Conservation (phyloP, 2,329 filamentous ascomycete species). For the Aspergillus tubingensis region DNA sequence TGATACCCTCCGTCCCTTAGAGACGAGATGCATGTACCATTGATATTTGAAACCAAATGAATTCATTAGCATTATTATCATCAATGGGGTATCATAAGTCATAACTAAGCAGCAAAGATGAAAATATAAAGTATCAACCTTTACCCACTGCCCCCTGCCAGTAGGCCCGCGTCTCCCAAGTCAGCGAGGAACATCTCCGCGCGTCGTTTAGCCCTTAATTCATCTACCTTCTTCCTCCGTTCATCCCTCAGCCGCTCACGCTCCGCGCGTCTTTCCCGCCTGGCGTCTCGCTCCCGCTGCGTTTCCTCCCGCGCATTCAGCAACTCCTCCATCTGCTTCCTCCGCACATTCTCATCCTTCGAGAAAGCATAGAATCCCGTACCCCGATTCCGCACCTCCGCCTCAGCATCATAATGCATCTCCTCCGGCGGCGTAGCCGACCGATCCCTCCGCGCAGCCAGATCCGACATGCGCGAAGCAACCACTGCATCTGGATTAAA, state of each 20-base stretch:
- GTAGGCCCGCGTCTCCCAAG: constrained; percentile 41
- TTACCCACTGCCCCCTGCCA: not conserved
- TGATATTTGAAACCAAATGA: not conserved
- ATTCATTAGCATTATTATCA: constrained; percentile 5
- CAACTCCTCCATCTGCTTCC: constrained; percentile 75
- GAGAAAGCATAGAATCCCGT: constrained; percentile 92
- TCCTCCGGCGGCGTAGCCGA: constrained; percentile 77
- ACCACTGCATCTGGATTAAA: constrained; percentile 73
- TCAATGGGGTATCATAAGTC: constrained; percentile 15
- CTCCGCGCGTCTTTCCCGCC: constrained; percentile 59
- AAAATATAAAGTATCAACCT: not conserved
- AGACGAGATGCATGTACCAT: not conserved
- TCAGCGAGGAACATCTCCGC: constrained; percentile 73
- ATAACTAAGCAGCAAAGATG: not conserved
- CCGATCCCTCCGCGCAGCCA: constrained; percentile 76
- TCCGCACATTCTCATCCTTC: constrained; percentile 66
- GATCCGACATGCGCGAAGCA: constrained; percentile 70
- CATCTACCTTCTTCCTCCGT: constrained; percentile 51
- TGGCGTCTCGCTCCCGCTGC: constrained; percentile 61
- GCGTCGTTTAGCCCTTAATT: constrained; percentile 63
- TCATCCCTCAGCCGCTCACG: constrained; percentile 65
- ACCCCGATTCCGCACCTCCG: constrained; percentile 83
- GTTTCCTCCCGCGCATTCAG: constrained; percentile 68
- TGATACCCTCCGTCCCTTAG: constrained; percentile 8
- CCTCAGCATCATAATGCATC: constrained; percentile 80